Conservation (phyloP, 192 early-diverging fungal species). For the Coemansia sp. region DNA sequence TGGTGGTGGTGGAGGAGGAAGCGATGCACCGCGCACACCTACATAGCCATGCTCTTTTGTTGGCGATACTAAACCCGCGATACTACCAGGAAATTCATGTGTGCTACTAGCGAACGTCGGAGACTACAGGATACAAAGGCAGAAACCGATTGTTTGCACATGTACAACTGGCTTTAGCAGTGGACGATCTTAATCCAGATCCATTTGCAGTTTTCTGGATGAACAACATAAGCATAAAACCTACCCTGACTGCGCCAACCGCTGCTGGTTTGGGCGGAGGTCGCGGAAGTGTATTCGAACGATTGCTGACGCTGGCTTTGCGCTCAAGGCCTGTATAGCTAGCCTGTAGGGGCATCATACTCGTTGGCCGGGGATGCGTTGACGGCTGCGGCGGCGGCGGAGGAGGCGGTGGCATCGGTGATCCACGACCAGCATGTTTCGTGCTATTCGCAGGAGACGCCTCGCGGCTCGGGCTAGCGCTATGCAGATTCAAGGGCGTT, state of each 20-base stretch:
- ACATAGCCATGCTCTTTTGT: background rate
- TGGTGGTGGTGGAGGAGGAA: constrained; percentile 23
- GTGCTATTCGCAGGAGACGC: background rate
- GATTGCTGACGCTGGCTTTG: background rate
- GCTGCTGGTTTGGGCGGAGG: constrained; percentile 40
- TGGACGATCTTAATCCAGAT: background rate
- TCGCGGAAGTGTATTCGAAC: constrained; percentile 2
- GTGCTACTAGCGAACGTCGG: background rate
- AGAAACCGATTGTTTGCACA: background rate
- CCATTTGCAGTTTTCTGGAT: background rate
- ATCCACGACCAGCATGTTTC: background rate
- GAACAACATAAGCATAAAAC: background rate
- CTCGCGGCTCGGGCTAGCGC: background rate
- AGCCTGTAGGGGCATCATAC: constrained; percentile 2
- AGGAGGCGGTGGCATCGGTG: constrained; percentile 7
- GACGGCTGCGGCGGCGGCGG: constrained; percentile 17
- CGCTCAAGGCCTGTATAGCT: background rate
- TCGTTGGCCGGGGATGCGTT: constrained; percentile 11
- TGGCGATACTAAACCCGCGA: background rate
- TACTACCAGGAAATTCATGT: background rate
- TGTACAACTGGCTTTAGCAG: background rate
- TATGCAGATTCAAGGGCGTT: background rate
- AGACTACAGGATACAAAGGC: background rate
- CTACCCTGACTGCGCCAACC: constrained; percentile 31
- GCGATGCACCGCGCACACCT: background rate